Evolutionary conservation across 2,329 filamentous ascomycete genomes (phyloP), one percentile per base, ranked within the genome.

Genomic region (Scopulariopsis brevicaulis): DNA sequence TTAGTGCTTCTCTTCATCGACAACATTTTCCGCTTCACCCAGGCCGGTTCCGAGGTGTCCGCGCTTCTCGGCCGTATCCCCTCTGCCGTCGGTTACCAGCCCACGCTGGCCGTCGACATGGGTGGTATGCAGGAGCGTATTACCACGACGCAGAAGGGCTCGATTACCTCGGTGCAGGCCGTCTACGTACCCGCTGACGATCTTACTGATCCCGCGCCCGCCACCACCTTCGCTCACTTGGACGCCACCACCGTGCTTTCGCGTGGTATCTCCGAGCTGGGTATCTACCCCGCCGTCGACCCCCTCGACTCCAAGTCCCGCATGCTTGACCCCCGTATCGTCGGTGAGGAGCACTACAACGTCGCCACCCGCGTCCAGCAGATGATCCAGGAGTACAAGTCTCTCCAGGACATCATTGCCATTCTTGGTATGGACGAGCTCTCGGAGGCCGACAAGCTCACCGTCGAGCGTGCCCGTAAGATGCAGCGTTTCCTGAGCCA

Each of bases 321-420:
- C 86, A 96, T 99, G 89, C 83, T 99, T 73, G 94, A 97, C 82
- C 90, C 94, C 78, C 92, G 94, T 89, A 86, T 99, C 73, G 89
- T 99, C 71, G 94, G 94, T 76, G 83, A 97, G 73, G 94, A 99
- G 63, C 94, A 99, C 85, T 99, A 99, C 87, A 76, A 91, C 63
- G 93, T 86, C 70, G 94, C 94, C 75, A 89, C 89, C 75, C 87
- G 87, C 69, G 94, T 99, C 72, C 94, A 99, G 84, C 91, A 96
- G 82, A 97, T 96, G 79, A 87, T 99, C 74, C 94, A 99, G 82
- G 94, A 97, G 84, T 99, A 99, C 89, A 97, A 97, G 89, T 97
- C 93, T 65, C 90, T 99, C 67, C 94, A 99, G 83, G 94, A 99
- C 83, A 99, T 99, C 86, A 96, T 96, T 83, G 94, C 94, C 78